Conservation (phyloP, 2,329 filamentous ascomycete genomes). For the Arthrinium puccinioides region DNA sequence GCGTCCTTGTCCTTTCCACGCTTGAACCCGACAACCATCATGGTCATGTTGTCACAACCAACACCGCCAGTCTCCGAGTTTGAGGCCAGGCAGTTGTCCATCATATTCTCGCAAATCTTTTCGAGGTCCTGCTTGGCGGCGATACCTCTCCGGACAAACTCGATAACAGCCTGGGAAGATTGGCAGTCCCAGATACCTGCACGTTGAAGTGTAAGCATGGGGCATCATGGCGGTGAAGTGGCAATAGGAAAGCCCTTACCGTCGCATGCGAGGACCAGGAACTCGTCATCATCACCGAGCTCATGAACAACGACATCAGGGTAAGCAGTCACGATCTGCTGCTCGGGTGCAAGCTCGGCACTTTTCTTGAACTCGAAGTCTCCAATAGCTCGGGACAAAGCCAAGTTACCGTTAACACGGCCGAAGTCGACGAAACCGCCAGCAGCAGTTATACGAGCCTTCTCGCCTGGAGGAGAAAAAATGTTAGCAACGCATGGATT, state of each 20-base stretch:
- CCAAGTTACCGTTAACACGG: slow-evolving; percentile 95
- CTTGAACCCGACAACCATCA: slow-evolving; percentile 83
- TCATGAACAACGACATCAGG: slow-evolving; percentile 92
- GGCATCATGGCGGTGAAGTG: too few relatives aligned
- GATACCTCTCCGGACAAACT: slow-evolving; percentile 94
- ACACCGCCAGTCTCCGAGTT: slow-evolving; percentile 98
- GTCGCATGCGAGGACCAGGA: slow-evolving; percentile 86
- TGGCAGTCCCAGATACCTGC: slow-evolving; percentile 99
- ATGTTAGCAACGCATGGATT: slow-evolving; percentile 1
- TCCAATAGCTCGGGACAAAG: slow-evolving; percentile 91
- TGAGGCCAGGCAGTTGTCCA: slow-evolving; percentile 98
- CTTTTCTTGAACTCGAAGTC: slow-evolving; percentile 99
- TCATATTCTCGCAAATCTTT: slow-evolving; percentile 99
- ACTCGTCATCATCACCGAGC: slow-evolving; percentile 88
- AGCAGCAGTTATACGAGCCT: slow-evolving; percentile 89
- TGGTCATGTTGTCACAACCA: slow-evolving; percentile 99
- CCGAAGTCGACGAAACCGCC: slow-evolving; percentile 98
- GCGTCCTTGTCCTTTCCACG: slow-evolving; percentile 90
- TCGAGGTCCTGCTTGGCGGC: slow-evolving; percentile 92
- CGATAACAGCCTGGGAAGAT: slow-evolving; percentile 92
- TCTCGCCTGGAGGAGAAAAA: slow-evolving; percentile 59
- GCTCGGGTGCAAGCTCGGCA: slow-evolving; percentile 91
- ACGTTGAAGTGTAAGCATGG: slow-evolving; percentile 2
- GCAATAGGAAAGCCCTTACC: too few relatives aligned
- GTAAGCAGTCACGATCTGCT: slow-evolving; percentile 96